Conservation (phyloP, 2,329 filamentous ascomycete species). For the Aspergillus thermomutatus region DNA sequence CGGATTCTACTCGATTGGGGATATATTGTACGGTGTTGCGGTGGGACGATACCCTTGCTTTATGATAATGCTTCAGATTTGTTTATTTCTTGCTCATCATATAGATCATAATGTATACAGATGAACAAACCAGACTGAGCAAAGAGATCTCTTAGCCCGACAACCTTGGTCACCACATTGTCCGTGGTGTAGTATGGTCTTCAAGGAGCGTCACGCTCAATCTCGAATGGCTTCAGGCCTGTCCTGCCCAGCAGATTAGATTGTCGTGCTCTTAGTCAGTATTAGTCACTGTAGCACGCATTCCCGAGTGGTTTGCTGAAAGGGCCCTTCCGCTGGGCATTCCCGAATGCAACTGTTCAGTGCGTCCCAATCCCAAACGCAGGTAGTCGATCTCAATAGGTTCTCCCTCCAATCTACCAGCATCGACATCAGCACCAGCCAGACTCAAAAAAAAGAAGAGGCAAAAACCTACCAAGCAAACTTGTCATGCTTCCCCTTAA, state of each 20-base stretch:
- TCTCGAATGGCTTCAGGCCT: not conserved
- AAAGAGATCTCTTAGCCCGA: not conserved
- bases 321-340: not conserved
- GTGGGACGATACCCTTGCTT: not conserved
- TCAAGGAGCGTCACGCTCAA: not conserved
- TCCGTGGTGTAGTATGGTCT: not conserved
- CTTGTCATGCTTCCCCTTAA: slow-evolving; percentile 92
- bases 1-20: not conserved
- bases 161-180: not conserved
- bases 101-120: not conserved
- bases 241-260: not conserved
- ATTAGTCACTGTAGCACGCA: not conserved
- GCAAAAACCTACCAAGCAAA: slow-evolving; percentile 44
- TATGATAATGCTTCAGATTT: not conserved
- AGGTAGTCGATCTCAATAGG: slow-evolving; percentile 3
- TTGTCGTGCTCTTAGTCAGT: not conserved
- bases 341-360: not conserved
- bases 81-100: not conserved
- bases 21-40: not conserved
- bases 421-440: slow-evolving; percentile 14
- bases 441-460: slow-evolving; percentile 12
- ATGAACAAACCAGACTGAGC: not conserved
- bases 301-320: not conserved
- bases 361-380: not conserved
- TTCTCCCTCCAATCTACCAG: slow-evolving; percentile 19